phyloP scores from a whole-genome alignment of 257 asterid species.

The Orobanche coerulescens region DNA sequence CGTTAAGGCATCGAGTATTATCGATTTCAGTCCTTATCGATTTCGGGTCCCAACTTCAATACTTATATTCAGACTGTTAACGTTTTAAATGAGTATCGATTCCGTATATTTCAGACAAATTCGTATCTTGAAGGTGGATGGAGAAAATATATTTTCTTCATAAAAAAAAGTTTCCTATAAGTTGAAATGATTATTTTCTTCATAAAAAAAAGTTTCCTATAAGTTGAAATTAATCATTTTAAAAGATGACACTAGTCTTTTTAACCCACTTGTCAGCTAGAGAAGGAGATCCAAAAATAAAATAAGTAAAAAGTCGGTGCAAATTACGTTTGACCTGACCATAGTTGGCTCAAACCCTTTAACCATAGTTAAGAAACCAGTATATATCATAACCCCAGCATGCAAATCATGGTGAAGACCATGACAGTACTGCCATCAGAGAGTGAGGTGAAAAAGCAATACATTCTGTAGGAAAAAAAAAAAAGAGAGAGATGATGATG shows the following conservation, averaged over 20 bases:
- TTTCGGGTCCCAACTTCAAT: no score
- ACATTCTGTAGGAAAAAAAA: slow-evolving; percentile 10
- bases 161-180: no score
- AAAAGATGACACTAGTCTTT: slow-evolving; percentile 9
- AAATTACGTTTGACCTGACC: slow-evolving; percentile 39
- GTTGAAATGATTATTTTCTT: no score
- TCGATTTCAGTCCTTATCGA: no score
- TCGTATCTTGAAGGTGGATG: no score
- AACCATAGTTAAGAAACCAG: slow-evolving; percentile 41
- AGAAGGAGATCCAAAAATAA: background rate
- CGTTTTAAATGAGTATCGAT: no score
- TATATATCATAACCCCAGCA: slow-evolving; percentile 36
- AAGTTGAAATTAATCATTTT: no score
- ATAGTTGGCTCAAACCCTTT: slow-evolving; percentile 20
- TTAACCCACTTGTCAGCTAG: slow-evolving; percentile 13
- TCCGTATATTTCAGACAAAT: no score
- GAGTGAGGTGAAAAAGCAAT: background rate
- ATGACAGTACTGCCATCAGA: slow-evolving; percentile 27
- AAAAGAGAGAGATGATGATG: slow-evolving; percentile 39
- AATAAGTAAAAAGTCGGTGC: background rate
- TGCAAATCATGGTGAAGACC: slow-evolving; percentile 18
- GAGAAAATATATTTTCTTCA: no score
- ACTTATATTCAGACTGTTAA: no score
- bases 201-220: no score
- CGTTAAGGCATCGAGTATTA: no score